Evolutionary conservation across 2,329 filamentous ascomycete species (phyloP).

Genomic region (Botryotinia globosa): DNA sequence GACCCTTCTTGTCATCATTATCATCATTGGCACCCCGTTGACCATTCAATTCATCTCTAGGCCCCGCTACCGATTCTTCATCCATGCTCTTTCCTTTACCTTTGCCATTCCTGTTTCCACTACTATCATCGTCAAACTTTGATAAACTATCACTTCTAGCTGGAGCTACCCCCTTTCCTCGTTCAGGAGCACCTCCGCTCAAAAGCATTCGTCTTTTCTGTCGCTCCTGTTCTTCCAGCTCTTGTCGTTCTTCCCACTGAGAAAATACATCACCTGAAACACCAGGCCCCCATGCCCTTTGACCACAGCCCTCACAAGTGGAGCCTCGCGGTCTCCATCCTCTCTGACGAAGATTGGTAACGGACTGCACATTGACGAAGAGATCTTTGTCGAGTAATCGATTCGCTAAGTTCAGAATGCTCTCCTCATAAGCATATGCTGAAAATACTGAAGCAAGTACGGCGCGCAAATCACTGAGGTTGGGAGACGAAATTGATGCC

Average conservation of each 20-base stretch:
- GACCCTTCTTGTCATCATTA: conserved; percentile 40
- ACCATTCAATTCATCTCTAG: conserved; percentile 38
- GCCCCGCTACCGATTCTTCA: conserved; percentile 42
- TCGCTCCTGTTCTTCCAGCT: conserved; percentile 45
- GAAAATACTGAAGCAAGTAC: conserved; percentile 89
- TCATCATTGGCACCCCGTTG: conserved; percentile 30
- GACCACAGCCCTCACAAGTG: conserved; percentile 81
- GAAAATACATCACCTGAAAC: conserved; percentile 75
- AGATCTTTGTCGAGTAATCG: conserved; percentile 83
- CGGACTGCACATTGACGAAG: conserved; percentile 76
- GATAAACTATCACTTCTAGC: conserved; percentile 32
- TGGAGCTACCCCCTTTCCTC: conserved; percentile 44
- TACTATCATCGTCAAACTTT: conserved; percentile 25
- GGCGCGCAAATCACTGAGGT: conserved; percentile 77
- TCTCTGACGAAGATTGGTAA: conserved; percentile 70
- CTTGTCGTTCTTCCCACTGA: conserved; percentile 69
- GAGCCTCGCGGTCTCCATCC: conserved; percentile 89
- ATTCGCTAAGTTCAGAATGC: conserved; percentile 80
- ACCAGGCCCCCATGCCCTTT: conserved; percentile 84
- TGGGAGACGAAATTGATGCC: conserved; percentile 78
- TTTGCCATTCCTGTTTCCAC: conserved; percentile 30
- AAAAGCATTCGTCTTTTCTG: conserved; percentile 38
- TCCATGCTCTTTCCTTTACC: conserved; percentile 38
- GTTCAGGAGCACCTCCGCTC: conserved; percentile 38
- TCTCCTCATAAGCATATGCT: conserved; percentile 93